These are phyloP conservation scores for Ganoderma leucocontextum DNA, from an alignment of 1,284 basidiomycete species.

Conservation along the genomic window DNA sequence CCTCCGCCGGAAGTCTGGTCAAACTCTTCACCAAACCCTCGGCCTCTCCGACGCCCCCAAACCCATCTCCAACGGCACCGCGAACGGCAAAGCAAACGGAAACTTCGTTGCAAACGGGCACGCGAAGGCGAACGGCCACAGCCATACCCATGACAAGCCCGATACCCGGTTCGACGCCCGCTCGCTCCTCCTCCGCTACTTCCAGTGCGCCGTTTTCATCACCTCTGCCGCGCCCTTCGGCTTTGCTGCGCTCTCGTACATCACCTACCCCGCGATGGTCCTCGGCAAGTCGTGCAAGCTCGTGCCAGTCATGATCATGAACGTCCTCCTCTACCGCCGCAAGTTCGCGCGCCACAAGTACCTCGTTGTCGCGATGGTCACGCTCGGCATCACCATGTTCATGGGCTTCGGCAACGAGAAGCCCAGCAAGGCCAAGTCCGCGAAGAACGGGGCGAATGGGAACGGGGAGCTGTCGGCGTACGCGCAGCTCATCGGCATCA, in stretches of 20 bases:
- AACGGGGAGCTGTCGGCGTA: slow-evolving; percentile 50
- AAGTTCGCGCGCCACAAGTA: slow-evolving; percentile 95
- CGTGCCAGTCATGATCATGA: slow-evolving; percentile 96
- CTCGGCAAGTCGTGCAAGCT: slow-evolving; percentile 99
- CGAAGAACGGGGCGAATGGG: slow-evolving; percentile 31
- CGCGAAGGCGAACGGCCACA: slow-evolving; percentile 37
- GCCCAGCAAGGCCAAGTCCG: slow-evolving; percentile 50
- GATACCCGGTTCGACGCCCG: slow-evolving; percentile 53
- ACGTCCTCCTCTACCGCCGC: slow-evolving; percentile 88
- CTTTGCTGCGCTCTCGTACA: slow-evolving; percentile 93
- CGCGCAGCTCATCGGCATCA: slow-evolving; percentile 69
- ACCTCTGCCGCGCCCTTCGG: slow-evolving; percentile 94
- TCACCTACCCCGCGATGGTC: slow-evolving; percentile 98
- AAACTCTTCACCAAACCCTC: slow-evolving; percentile 61
- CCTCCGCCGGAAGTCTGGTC: slow-evolving; percentile 63
- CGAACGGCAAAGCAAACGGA: slow-evolving; percentile 31
- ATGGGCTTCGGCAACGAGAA: slow-evolving; percentile 85
- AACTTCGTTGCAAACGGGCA: slow-evolving; percentile 30
- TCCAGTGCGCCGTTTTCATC: slow-evolving; percentile 89
- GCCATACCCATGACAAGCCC: slow-evolving; percentile 42
- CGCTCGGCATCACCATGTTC: slow-evolving; percentile 92
- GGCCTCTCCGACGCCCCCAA: slow-evolving; percentile 53
- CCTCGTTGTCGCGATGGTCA: slow-evolving; percentile 92
- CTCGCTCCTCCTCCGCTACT: slow-evolving; percentile 73
- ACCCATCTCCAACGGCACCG: slow-evolving; percentile 28